A percentile compares a stretch with the other conserved stretches of the same genome.
Conservation (phyloP, 1,284 basidiomycete genomes). For the Sanghuangporus weigelae region DNA sequence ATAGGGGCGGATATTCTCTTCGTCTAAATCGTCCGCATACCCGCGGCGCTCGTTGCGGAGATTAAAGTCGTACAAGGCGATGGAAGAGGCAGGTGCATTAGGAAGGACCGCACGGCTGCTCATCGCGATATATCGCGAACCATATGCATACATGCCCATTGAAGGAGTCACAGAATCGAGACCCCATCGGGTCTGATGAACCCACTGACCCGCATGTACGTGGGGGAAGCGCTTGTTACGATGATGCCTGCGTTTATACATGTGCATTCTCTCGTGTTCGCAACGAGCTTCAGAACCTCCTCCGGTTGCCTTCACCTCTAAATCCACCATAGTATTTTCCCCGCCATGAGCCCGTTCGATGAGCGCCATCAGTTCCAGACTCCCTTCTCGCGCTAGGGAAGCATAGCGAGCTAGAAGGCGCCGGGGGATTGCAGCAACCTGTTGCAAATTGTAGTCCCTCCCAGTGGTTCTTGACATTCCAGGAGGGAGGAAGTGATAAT, state of each 20-base stretch:
- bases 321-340: neutral
- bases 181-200: slow-evolving; percentile 11
- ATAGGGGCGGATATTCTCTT: neutral
- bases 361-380: neutral
- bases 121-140: slow-evolving; percentile 9
- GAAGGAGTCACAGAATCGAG: neutral
- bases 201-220: slow-evolving; percentile 2
- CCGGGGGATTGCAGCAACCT: neutral
- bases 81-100: neutral
- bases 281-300: neutral
- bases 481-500: neutral
- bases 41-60: slow-evolving; percentile 6
- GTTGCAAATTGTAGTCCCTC: neutral
- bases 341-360: neutral
- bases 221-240: neutral
- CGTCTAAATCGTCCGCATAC: neutral
- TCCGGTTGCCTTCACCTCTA: neutral
- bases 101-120: neutral
- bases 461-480: neutral
- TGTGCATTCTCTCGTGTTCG: neutral
- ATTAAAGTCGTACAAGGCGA: slow-evolving; percentile 12
- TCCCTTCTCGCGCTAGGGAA: neutral
- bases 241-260: neutral
- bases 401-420: neutral
- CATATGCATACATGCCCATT: slow-evolving; percentile 1